Base-by-base conservation (phyloP, 306 rosid species). In the Dalbergia cultrata region DNA sequence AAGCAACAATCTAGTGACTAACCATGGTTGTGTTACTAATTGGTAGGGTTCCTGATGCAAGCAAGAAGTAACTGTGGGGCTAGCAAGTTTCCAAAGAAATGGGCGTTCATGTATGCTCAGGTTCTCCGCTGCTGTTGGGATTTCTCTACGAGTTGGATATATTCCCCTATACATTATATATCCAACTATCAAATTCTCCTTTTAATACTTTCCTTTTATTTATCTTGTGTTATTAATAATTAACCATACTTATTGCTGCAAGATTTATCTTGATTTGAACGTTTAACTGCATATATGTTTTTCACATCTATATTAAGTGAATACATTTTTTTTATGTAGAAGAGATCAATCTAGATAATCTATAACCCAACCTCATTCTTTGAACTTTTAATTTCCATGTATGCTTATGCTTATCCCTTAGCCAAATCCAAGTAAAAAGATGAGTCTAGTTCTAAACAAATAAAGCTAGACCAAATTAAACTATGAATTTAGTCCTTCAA, bases 71-170 rank as follows among this genome's bases (percentile, higher is more conserved):
- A 26, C 31, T 26, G 31, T 60, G 39, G 39, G 31, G 31, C 31
- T 14, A 14, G 33, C 31, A 11, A 5, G 39, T 16, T 78, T 89
- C 83, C 90, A 85, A 87, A 74, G 79, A 82, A 47, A 62, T 80
- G 68, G 87, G 87, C 54, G 82, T 16, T 44, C 37, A 14, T 61
- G 64, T 67, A 86, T 81, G 90, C 85, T 87, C 76, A 74, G 84
- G 22, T 83, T 87, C 81, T 64, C 87, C 87, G 75, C 89, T 67
- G 67, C 59, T 65, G 43, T 72, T 26, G 31, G 31, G 31, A 26
- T 26, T 26, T 26, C 31, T 26, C 31, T 26, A 26, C 0, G 31
- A 2, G 31, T 26, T 26, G 31, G 31, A 26, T 26, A 26, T 26
- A 26, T 1, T 26, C 31, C 31, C 31, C 31, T 26, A 26, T 26